Conservation (phyloP, 306 rosid species). For the Neltuma alba region DNA sequence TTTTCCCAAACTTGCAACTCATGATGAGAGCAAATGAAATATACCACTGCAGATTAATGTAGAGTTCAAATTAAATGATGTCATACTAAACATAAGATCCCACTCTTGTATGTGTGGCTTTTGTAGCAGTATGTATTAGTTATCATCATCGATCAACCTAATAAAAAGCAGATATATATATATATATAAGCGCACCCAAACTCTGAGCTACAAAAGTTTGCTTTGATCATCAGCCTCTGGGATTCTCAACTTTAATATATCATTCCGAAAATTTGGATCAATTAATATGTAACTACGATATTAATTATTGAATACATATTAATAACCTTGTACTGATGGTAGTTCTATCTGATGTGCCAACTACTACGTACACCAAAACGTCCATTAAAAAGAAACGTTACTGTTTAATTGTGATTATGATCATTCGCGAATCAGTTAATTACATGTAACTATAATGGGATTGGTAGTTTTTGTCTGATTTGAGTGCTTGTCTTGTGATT, state of each 20-base stretch:
- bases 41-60: background rate
- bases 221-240: background rate
- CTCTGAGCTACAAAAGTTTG: background rate
- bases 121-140: background rate
- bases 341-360: background rate
- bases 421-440: background rate
- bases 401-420: background rate
- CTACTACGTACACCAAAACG: background rate
- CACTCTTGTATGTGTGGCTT: background rate
- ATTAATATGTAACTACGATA: background rate
- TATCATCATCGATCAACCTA: background rate
- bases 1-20: background rate
- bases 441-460: background rate
- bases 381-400: background rate
- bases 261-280: background rate
- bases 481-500: conserved; percentile 16
- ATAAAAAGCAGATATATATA: background rate
- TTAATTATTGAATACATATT: background rate
- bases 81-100: background rate
- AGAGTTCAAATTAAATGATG: background rate
- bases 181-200: background rate
- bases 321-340: background rate
- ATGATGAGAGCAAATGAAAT: background rate
- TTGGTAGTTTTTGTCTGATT: background rate
- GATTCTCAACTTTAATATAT: background rate